Percentiles rank a stretch among this genome's conserved stretches.
Evolutionary conservation across 305 asterid species (phyloP).

Genomic region (Petunia hybrid): DNA sequence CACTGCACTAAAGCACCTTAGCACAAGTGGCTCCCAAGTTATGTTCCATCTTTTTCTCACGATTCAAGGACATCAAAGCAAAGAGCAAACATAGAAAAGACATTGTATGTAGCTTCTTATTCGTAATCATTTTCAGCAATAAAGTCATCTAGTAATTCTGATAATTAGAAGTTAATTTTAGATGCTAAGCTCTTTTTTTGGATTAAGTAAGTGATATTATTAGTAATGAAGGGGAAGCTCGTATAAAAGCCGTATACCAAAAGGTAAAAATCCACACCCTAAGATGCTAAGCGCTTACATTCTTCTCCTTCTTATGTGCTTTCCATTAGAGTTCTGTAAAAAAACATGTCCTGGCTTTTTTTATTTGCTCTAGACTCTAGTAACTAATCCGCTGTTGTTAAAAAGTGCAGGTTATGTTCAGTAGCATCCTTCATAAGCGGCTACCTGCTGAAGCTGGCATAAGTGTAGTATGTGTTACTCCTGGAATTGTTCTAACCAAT

Average conservation of each 20-base stretch:
- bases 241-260: too few species aligned
- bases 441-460: conserved; percentile 92
- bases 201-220: too few species aligned
- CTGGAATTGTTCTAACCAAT: conserved; percentile 95
- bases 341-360: background rate
- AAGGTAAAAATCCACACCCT: too few species aligned
- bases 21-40: conserved; percentile 2
- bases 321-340: background rate
- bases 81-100: background rate
- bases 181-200: conserved; percentile 5
- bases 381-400: conserved; percentile 36
- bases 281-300: background rate
- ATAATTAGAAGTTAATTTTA: background rate
- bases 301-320: background rate
- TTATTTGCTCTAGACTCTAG: background rate
- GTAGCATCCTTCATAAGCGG: conserved; percentile 87
- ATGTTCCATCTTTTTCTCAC: background rate
- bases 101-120: conserved; percentile 17
- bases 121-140: background rate
- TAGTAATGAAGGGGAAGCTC: too few species aligned
- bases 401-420: conserved; percentile 82
- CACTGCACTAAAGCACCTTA: background rate
- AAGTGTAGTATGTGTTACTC: conserved; percentile 79
- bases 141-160: conserved; percentile 1
- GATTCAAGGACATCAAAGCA: background rate